Conservation (phyloP, 495 filamentous ascomycete genomes). For the Trichoderma parareesei region DNA sequence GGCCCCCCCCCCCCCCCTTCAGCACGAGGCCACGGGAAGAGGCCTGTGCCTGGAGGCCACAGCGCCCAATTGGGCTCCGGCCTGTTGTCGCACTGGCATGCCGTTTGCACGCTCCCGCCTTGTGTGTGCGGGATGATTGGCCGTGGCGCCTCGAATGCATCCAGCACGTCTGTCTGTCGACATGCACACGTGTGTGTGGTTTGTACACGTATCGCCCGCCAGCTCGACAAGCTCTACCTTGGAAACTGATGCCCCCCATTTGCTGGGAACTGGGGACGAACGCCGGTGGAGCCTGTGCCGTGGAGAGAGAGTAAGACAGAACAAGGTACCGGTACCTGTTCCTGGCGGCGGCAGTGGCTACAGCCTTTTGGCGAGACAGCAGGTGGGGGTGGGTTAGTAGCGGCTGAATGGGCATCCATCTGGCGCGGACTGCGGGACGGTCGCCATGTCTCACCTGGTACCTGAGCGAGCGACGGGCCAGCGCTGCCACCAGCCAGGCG, state of each 20-base stretch:
- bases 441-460: background rate
- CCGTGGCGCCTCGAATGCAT: background rate
- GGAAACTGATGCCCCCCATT: background rate
- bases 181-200: background rate
- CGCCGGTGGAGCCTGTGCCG: background rate
- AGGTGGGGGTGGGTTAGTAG: background rate
- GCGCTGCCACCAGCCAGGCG: background rate
- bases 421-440: background rate
- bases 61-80: background rate
- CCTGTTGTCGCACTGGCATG: background rate
- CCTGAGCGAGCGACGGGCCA: background rate
- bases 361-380: background rate
- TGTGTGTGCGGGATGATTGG: background rate
- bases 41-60: background rate
- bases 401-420: background rate
- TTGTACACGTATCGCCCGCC: background rate
- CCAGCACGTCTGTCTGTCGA: too few species aligned
- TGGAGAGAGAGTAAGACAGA: background rate
- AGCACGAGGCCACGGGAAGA: too few species aligned
- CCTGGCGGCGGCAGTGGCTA: slow-evolving; percentile 6
- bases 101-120: too few species aligned
- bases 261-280: background rate
- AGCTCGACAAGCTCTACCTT: background rate
- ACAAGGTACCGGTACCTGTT: background rate
- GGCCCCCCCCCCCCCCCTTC: background rate